These are phyloP conservation scores for Komagataella mondaviorum DNA, from an alignment of 805 yeast species.

Conservation along the genomic window DNA sequence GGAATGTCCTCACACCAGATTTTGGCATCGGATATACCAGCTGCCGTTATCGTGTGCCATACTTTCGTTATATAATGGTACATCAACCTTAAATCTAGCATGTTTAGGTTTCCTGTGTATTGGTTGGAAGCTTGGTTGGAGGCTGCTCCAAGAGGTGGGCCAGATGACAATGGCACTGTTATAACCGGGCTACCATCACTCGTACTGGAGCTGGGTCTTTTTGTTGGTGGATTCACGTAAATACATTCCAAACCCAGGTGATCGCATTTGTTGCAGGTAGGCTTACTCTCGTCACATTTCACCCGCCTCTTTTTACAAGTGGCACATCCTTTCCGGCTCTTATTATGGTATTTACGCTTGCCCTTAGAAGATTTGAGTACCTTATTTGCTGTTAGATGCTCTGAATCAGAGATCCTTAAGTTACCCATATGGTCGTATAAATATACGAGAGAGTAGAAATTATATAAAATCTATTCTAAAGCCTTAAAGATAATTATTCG, in stretches of 20 bases:
- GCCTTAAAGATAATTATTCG: slow-evolving; percentile 1
- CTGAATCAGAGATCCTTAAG: neutral
- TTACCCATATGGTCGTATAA: neutral
- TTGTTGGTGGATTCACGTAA: slow-evolving; percentile 19
- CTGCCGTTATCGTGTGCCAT: slow-evolving; percentile 77
- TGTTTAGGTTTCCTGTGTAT: slow-evolving; percentile 30
- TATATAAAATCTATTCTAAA: neutral
- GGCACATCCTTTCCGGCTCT: slow-evolving; percentile 79
- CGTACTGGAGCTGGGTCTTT: neutral
- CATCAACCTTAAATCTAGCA: slow-evolving; percentile 71
- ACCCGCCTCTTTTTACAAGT: slow-evolving; percentile 85
- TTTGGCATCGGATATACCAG: slow-evolving; percentile 76
- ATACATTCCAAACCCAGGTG: slow-evolving; percentile 72
- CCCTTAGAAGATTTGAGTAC: slow-evolving; percentile 29
- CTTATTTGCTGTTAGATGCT: neutral
- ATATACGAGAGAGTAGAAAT: neutral
- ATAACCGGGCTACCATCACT: slow-evolving; percentile 1
- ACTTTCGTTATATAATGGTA: slow-evolving; percentile 80
- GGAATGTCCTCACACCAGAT: slow-evolving; percentile 89
- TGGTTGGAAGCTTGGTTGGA: slow-evolving; percentile 4
- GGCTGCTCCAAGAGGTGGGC: slow-evolving; percentile 2
- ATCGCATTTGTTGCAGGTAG: slow-evolving; percentile 65
- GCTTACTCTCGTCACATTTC: slow-evolving; percentile 83
- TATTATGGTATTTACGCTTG: slow-evolving; percentile 79
- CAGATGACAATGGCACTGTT: slow-evolving; percentile 5